Evolutionary conservation across 306 rosid species (phyloP), one percentile per base, ranked within the genome.

Genomic region (Sicyos edulis): DNA sequence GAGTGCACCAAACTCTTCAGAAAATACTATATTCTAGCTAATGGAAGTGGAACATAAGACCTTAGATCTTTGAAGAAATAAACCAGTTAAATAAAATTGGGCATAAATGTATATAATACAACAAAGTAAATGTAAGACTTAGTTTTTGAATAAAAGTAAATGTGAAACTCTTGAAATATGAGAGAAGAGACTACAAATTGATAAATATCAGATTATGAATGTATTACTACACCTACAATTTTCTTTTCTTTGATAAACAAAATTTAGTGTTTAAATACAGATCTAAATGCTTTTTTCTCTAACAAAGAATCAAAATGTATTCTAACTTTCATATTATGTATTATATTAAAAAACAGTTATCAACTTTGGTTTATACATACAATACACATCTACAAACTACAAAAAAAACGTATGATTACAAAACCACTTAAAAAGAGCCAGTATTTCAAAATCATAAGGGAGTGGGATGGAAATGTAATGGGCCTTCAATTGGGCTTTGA

Each of bases 401-500:
- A 7, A 65, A 66, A 13, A 44, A 21, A 12, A 6, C 0, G 11
- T 66, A 37, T 45, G 22, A 67, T 67, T 21, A 57, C 12, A 57
- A 20, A 13, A 45, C 55, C 71, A 66, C 37, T 19, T 66, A 61
- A 61, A 42, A 66, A 6, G 10, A 7, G 54, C 72, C 55, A 37
- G 10, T 40, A 17, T 50, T 64, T 40, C 15, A 66, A 68, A 49
- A 2, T 34, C 55, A 47, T n/a, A 61, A 0, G 4, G 11, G 12
- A 37, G 69, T 32, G 69, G 69, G n/a, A 8, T 16, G 15, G n/a
- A 63, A 63, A 40, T 49, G 2, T 26, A 69, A 69, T 69, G 59
- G 54, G 63, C 75, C 75, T 54, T 21, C 14, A 54, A 50, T 14
- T 69, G 73, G 59, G 73, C 10, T 47, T 50, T 50, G 32, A 10